phyloP scores from a whole-genome alignment of 2,329 filamentous ascomycete genomes.

The Whalleya microplaca region DNA sequence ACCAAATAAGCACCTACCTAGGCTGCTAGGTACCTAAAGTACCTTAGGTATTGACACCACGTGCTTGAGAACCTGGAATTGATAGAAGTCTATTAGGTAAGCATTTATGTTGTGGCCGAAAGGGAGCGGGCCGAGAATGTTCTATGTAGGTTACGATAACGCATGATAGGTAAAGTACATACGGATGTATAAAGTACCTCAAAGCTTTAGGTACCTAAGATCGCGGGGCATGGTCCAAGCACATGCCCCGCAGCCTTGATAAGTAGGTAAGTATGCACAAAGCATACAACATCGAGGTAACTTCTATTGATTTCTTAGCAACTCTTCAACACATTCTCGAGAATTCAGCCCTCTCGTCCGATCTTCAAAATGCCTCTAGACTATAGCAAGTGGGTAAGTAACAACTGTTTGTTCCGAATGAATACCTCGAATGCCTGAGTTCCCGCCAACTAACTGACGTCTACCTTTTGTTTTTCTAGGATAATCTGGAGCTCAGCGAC shows the following conservation, averaged over 20 bases:
- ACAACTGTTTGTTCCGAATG: neutral
- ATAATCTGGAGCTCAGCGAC: conserved; percentile 94
- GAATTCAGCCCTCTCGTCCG: neutral
- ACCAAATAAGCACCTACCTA: too few relatives aligned
- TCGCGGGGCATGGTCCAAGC: neutral
- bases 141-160: neutral
- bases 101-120: neutral
- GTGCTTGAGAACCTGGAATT: too few relatives aligned
- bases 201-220: too few relatives aligned
- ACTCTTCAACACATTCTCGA: neutral
- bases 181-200: too few relatives aligned
- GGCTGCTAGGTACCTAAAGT: too few relatives aligned
- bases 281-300: too few relatives aligned
- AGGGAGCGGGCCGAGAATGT: conserved; percentile 9
- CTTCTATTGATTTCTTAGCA: too few relatives aligned
- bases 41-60: too few relatives aligned
- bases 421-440: neutral
- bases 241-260: conserved; percentile 4
- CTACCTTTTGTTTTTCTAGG: conserved; percentile 52
- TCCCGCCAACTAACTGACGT: conserved; percentile 19
- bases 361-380: conserved; percentile 53
- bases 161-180: too few relatives aligned
- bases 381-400: conserved; percentile 70
- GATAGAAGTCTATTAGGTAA: neutral
- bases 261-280: too few relatives aligned